Conservation (phyloP, 192 early-diverging fungal genomes). For the Backusella australiensis region DNA sequence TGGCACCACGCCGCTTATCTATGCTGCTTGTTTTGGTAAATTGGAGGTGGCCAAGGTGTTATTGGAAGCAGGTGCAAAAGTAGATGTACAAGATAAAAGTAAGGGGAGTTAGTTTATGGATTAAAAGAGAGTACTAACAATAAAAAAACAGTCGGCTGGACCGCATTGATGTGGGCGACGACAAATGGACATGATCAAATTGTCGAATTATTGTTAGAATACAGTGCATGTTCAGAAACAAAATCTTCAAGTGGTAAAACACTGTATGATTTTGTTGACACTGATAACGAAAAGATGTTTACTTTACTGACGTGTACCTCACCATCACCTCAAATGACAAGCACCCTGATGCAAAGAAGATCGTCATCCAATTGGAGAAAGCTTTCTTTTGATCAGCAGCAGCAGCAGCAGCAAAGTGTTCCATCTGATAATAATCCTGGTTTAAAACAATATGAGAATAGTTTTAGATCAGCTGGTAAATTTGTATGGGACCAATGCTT, state of each 20-base stretch:
- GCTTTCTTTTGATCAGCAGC: not conserved
- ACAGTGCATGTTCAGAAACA: constrained; percentile 70
- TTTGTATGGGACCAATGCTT: constrained; percentile 72
- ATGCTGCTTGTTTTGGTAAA: constrained; percentile 87
- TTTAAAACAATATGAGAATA: constrained; percentile 9
- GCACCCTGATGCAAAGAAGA: not conserved
- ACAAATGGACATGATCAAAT: constrained; percentile 75
- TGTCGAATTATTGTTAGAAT: constrained; percentile 71
- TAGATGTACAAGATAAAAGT: constrained; percentile 80
- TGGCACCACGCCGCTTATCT: constrained; percentile 84
- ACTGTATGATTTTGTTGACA: constrained; percentile 69
- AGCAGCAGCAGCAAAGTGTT: not conserved
- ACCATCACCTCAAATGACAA: not conserved
- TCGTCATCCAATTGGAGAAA: constrained; percentile 14
- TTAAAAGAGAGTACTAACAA: not conserved
- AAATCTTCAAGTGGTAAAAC: constrained; percentile 72
- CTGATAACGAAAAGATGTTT: constrained; percentile 50
- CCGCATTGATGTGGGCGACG: constrained; percentile 89
- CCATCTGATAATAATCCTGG: not conserved
- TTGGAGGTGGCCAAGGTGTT: constrained; percentile 66
- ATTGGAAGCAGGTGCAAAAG: constrained; percentile 67
- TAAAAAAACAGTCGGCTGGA: constrained; percentile 67
- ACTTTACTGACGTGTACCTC: constrained; percentile 36
- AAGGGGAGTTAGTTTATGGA: constrained; percentile 38
- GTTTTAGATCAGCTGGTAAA: constrained; percentile 49